Conservation (phyloP, 371 early-diverging fungal genomes). For the Apophysomyces sp. region DNA sequence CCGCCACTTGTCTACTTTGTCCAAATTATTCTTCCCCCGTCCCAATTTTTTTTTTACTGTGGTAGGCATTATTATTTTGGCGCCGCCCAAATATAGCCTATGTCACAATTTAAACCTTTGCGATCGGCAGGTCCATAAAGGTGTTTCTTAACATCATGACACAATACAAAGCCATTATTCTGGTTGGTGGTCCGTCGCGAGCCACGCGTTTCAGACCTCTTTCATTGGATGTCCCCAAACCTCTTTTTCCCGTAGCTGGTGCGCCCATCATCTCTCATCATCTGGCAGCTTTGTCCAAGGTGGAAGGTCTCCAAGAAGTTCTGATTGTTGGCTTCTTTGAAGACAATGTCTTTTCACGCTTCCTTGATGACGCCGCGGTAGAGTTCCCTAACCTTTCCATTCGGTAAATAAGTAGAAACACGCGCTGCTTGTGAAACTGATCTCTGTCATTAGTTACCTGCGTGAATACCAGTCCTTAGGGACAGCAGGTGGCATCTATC, state of each 20-base stretch:
- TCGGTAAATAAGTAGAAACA: conserved; percentile 51
- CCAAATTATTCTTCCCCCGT: no score
- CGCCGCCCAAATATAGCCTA: background rate
- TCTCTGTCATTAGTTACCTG: conserved; percentile 69
- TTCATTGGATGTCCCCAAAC: conserved; percentile 92
- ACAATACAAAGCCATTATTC: conserved; percentile 70
- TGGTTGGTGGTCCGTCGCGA: conserved; percentile 97
- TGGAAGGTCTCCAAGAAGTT: conserved; percentile 88
- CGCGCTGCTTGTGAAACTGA: background rate
- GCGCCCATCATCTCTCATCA: conserved; percentile 96
- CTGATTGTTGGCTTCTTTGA: conserved; percentile 96
- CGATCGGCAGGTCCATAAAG: background rate
- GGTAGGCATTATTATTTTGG: no score
- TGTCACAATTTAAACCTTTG: background rate
- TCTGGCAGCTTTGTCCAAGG: conserved; percentile 84
- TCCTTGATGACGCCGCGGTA: conserved; percentile 77
- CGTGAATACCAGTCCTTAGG: conserved; percentile 96
- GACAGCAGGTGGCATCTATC: conserved; percentile 96
- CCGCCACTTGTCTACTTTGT: no score
- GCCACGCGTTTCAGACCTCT: conserved; percentile 98
- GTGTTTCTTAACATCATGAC: conserved; percentile 10
- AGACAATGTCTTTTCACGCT: conserved; percentile 84
- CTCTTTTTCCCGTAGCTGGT: conserved; percentile 97
- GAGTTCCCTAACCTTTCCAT: conserved; percentile 85
- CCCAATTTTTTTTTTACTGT: no score